phyloP scores from a whole-genome alignment of 2,329 filamentous ascomycete species.

The Lasiodiplodia citricola region DNA sequence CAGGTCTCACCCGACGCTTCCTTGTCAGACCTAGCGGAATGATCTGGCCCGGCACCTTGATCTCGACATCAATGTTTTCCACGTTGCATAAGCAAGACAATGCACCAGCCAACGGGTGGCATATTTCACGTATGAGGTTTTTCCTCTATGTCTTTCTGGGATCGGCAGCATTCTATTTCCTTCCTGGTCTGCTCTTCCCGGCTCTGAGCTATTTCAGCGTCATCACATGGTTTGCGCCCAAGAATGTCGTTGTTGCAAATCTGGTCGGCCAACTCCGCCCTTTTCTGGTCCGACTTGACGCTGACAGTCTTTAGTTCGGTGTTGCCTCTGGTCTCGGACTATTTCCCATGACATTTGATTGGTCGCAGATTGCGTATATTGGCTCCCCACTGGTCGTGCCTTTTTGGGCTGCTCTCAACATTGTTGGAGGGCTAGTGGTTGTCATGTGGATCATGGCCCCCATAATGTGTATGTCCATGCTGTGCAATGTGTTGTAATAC shows the following conservation, averaged over 20 bases:
- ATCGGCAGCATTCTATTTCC: conserved; percentile 81
- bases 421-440: conserved; percentile 76
- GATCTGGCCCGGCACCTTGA: conserved; percentile 89
- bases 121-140: conserved; percentile 80
- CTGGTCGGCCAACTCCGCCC: conserved; percentile 51
- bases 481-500: conserved; percentile 26
- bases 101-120: conserved; percentile 81
- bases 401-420: conserved; percentile 86
- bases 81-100: conserved; percentile 86
- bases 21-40: conserved; percentile 85
- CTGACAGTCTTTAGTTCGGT: conserved; percentile 63
- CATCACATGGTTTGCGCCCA: conserved; percentile 85
- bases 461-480: conserved; percentile 62
- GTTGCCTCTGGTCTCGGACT: conserved; percentile 83
- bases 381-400: conserved; percentile 83
- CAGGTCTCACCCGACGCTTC: conserved; percentile 79
- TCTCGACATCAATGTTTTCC: conserved; percentile 88
- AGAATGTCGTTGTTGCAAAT: conserved; percentile 85
- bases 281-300: not conserved
- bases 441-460: conserved; percentile 88
- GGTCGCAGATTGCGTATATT: conserved; percentile 88
- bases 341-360: conserved; percentile 88
- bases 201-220: conserved; percentile 89
- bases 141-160: conserved; percentile 75
- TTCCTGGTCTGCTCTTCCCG: conserved; percentile 81